Percentiles rank a stretch among this genome's conserved stretches.
Evolutionary conservation across 768 basidiomycete genomes (phyloP).

Genomic region (Hericium alpestre): DNA sequence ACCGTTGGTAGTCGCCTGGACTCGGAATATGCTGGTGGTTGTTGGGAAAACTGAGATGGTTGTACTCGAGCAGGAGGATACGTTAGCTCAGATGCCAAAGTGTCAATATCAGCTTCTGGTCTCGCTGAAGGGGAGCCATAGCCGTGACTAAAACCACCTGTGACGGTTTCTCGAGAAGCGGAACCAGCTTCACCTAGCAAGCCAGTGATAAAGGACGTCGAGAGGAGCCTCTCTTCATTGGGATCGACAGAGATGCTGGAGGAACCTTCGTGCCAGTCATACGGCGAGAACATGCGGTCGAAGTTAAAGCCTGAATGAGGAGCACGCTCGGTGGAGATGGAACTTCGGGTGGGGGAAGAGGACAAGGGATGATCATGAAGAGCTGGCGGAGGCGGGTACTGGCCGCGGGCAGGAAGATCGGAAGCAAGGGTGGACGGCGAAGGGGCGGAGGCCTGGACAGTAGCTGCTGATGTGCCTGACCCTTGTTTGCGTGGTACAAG

Average conservation of each 20-base stretch:
- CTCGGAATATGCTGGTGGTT: slow-evolving; percentile 14
- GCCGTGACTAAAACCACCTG: too few relatives aligned
- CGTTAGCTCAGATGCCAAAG: slow-evolving; percentile 42
- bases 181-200: slow-evolving; percentile 25
- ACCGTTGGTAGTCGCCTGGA: background rate
- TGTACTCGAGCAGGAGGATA: slow-evolving; percentile 27
- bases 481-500: background rate
- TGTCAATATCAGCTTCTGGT: slow-evolving; percentile 1
- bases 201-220: slow-evolving; percentile 52
- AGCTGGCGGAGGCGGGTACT: background rate
- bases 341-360: background rate
- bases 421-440: background rate
- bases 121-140: background rate
- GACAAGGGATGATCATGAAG: background rate
- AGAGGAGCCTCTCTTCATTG: slow-evolving; percentile 45
- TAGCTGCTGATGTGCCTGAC: background rate
- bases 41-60: slow-evolving; percentile 12
- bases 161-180: slow-evolving; percentile 19
- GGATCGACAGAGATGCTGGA: slow-evolving; percentile 47
- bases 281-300: slow-evolving; percentile 20
- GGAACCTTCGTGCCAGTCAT: slow-evolving; percentile 54
- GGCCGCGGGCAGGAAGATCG: background rate
- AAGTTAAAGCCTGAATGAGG: background rate
- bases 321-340: background rate
- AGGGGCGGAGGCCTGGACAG: background rate